Evolutionary conservation across 1,139 yeast species (phyloP), one percentile per base, ranked within the genome.

Genomic region (Debaryomyces robertsiae): DNA sequence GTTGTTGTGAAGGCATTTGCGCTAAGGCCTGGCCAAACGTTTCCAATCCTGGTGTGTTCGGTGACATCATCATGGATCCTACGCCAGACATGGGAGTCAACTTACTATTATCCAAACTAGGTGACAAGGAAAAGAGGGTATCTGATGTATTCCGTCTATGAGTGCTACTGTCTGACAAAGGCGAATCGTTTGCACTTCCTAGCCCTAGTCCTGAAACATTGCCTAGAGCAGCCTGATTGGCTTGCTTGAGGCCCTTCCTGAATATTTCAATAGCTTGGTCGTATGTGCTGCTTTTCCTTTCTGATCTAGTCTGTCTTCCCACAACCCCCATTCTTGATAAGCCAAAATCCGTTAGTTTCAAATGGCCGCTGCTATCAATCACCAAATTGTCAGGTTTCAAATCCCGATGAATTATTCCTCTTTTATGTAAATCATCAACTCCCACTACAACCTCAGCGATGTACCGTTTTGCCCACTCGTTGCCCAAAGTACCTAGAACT

Each of bases 341-440:
- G 1, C 98, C 99, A 67, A 94, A 94, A 64, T 94, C 98, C 0
- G 97, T 91, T 47, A 94, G 67, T 60, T 93, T 94, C 49, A 93
- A 65, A 65, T 93, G 98, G 0, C 99, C 99, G 31, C 73, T 69
- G 41, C 79, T 73, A 58, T 91, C 98, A 50, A 94, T 90, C 50
- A 94, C 71, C 27, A 94, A 64, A 54, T 94, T 94, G 57, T 94
- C 98, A 0, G 98, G 98, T 59, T 94, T 94, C 58, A 89, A 69
- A 61, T 94, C 99, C 53, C 97, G 82, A 63, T 94, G 98, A 44
- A 93, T 87, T 36, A 94, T 88, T 0, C 96, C 97, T 53, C 87
- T 77, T 38, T 75, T 69, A 61, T 94, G 99, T 55, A 94, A 72
- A 56, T 90, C 96, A 48, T 85, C 86, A 3, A 93, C 95, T 1